Base-by-base conservation (phyloP, 2,329 filamentous ascomycete species). In the Claviceps sp. region DNA sequence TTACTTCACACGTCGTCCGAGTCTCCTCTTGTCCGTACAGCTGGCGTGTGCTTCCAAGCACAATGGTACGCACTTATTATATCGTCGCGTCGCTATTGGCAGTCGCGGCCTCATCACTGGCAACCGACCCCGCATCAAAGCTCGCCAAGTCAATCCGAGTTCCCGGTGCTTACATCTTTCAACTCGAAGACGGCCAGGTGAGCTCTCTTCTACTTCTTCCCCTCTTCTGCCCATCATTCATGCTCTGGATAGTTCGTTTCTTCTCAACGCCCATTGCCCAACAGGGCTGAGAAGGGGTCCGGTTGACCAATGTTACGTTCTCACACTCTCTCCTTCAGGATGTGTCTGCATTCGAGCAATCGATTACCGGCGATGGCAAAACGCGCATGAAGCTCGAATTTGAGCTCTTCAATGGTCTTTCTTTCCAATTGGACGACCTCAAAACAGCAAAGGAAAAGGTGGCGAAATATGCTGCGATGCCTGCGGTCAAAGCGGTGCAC, bases 331-430 rank as follows among this genome's bases (percentile, higher is more conserved):
- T 26, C 16, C 38, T 11, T 3, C 34, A 58, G 54, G 46, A 60
- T 55, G 50, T 53, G 61, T 40, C 49, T 47, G 5, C 50, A 26
- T 38, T 56, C 48, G 24, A 57, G 68, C 22, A 43, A 7, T 38
- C 52, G 4, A 42, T 59, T 38, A 41, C 52, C 6, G 47, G 63
- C 17, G 65, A 73, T 44, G 73, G 71, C 47, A 60, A 64, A 42
- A 69, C 70, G 47, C 73, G 73, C 51, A 70, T 74, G 69, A 70
- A 71, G 52, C 68, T 77, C 52, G 65, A 74, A 56, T 75, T 69
- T 58, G 67, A 70, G 56, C 65, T 79, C 19, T 80, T 80, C 69
- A 75, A 73, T 58, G 76, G 76, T 50, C 71, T 70, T 2, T 78
- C 77, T 1, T 72, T 80, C 53, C 70, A 76, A 58, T 71, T 80